Evolutionary conservation across 306 rosid genomes (phyloP).

Genomic region (Erythrophleum fordii): DNA sequence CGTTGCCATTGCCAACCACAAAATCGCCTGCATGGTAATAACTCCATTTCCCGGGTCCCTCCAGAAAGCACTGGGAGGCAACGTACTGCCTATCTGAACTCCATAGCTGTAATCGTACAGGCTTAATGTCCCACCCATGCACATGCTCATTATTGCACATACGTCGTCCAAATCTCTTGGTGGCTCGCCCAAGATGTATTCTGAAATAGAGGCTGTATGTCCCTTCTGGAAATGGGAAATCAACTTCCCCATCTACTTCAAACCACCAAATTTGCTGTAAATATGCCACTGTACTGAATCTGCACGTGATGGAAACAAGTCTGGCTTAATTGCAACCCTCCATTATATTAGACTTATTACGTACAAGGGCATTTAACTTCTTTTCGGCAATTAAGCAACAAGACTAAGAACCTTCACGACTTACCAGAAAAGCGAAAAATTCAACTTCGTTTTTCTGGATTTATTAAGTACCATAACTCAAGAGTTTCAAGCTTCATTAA

Average conservation of each 20-base stretch:
- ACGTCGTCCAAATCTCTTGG: slow-evolving; percentile 64
- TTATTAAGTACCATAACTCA: neutral
- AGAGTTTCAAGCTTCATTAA: neutral
- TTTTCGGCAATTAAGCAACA: neutral
- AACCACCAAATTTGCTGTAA: slow-evolving; percentile 88
- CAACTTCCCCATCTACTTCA: slow-evolving; percentile 75
- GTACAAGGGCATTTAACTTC: neutral
- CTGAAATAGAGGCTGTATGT: slow-evolving; percentile 69
- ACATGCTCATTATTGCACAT: slow-evolving; percentile 63
- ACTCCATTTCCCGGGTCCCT: slow-evolving; percentile 67
- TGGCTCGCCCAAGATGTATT: slow-evolving; percentile 61
- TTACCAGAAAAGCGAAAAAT: neutral
- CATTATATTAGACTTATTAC: neutral
- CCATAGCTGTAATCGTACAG: slow-evolving; percentile 72
- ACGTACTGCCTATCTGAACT: slow-evolving; percentile 71
- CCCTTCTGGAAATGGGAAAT: slow-evolving; percentile 76
- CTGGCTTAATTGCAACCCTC: neutral
- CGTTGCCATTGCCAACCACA: slow-evolving; percentile 49
- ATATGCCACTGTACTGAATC: slow-evolving; percentile 64
- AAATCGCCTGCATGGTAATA: slow-evolving; percentile 69
- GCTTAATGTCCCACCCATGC: slow-evolving; percentile 83
- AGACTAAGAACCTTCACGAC: neutral
- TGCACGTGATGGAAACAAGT: slow-evolving; percentile 31
- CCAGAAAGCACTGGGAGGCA: slow-evolving; percentile 56
- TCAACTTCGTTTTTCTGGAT: neutral